Percentiles rank a stretch among this genome's conserved stretches.
These are phyloP conservation scores for Sphagnum contortum DNA, from an alignment of 225 moss, liverwort and hornwort species.

Conservation along the genomic window DNA sequence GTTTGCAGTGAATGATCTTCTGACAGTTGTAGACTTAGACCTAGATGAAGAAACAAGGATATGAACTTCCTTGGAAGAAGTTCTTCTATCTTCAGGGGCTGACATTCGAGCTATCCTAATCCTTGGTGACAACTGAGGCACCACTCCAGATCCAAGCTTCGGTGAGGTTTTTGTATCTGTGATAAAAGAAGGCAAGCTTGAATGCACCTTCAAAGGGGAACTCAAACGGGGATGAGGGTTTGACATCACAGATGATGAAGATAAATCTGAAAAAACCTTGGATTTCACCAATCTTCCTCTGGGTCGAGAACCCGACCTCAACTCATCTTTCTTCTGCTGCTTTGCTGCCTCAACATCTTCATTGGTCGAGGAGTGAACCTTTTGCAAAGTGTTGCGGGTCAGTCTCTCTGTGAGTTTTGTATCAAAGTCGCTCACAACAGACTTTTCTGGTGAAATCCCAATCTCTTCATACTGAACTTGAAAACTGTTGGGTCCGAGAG, in stretches of 20 bases:
- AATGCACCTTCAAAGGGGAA: background rate
- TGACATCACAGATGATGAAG: background rate
- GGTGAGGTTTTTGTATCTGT: constrained; percentile 10
- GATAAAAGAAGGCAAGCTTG: constrained; percentile 14
- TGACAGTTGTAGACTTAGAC: constrained; percentile 34
- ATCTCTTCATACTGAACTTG: constrained; percentile 57
- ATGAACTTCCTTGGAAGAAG: constrained; percentile 27
- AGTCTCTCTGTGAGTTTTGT: constrained; percentile 32
- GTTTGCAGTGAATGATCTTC: constrained; percentile 27
- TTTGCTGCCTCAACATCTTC: constrained; percentile 17
- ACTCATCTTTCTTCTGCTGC: constrained; percentile 22
- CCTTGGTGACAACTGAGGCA: constrained; percentile 1
- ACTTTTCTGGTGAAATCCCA: constrained; percentile 31
- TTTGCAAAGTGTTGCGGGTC: constrained; percentile 18
- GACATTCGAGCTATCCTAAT: constrained; percentile 21
- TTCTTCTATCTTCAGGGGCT: constrained; percentile 44
- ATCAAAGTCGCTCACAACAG: constrained; percentile 30
- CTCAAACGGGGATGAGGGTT: constrained; percentile 4
- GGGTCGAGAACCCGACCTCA: constrained; percentile 31
- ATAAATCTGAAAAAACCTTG: constrained; percentile 29
- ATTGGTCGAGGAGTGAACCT: constrained; percentile 5
- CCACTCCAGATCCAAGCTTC: constrained; percentile 16
- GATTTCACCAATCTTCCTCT: constrained; percentile 47
- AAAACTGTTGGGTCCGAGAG: constrained; percentile 35
- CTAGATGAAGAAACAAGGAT: constrained; percentile 17